Evolutionary conservation across 768 basidiomycete species (phyloP).

Genomic region (Pleurotus giganteus): DNA sequence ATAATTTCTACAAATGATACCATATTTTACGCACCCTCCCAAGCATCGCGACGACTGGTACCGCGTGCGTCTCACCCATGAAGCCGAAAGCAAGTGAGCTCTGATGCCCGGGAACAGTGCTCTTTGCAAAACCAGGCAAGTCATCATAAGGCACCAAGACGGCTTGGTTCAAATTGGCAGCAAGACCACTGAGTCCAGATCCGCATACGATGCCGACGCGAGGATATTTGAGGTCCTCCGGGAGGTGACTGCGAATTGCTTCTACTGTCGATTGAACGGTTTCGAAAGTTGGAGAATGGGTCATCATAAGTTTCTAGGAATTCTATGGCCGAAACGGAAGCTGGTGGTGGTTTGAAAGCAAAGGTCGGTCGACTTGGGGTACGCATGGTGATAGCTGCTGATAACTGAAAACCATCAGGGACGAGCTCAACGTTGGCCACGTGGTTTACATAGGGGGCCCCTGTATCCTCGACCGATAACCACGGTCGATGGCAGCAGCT

Average conservation of each 20-base stretch:
- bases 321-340: neutral
- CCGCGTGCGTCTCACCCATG: conserved; percentile 57
- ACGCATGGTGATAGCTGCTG: neutral
- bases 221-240: conserved; percentile 46
- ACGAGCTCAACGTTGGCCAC: no score
- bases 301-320: neutral
- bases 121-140: conserved; percentile 72
- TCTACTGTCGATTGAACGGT: neutral
- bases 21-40: conserved; percentile 59
- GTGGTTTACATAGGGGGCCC: no score
- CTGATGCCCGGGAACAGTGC: conserved; percentile 82
- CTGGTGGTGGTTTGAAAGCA: neutral
- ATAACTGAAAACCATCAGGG: no score
- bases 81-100: conserved; percentile 80
- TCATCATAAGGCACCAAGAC: conserved; percentile 62
- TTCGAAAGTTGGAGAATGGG: neutral
- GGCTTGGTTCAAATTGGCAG: conserved; percentile 52
- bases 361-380: neutral
- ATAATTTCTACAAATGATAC: neutral
- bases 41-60: conserved; percentile 87
- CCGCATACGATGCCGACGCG: conserved; percentile 85
- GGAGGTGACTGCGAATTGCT: conserved; percentile 17
- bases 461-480: no score
- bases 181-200: conserved; percentile 79
- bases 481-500: no score